Evolutionary conservation across 352 stramenopile genomes (phyloP).

Genomic region (Globisporangium rhizosaccharum): DNA sequence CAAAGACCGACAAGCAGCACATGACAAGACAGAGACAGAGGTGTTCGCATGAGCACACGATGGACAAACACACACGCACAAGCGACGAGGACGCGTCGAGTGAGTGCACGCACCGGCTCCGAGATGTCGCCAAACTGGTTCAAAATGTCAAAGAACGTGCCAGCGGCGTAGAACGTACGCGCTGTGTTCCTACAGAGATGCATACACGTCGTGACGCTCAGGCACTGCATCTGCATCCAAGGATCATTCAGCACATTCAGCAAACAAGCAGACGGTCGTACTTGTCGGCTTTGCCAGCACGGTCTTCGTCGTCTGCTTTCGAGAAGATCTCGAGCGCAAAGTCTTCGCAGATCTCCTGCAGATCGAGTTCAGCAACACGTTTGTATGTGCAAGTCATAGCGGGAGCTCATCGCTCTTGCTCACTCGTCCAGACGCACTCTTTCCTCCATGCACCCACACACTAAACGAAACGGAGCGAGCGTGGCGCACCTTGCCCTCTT

Average conservation of each 20-base stretch:
- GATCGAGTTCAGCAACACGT: neutral
- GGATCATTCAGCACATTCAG: too few species aligned
- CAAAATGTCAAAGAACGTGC: slow-evolving; percentile 96
- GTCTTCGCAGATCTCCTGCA: slow-evolving; percentile 78
- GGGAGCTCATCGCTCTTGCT: too few species aligned
- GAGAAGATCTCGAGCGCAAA: slow-evolving; percentile 92
- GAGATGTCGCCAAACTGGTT: slow-evolving; percentile 91
- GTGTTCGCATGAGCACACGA: neutral
- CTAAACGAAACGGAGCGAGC: neutral
- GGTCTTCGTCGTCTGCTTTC: slow-evolving; percentile 93
- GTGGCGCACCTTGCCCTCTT: slow-evolving; percentile 82
- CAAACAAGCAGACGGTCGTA: slow-evolving; percentile 17
- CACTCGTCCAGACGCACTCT: neutral
- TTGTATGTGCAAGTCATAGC: neutral
- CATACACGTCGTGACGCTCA: too few species aligned
- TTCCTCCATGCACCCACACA: neutral
- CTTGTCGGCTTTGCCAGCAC: slow-evolving; percentile 86
- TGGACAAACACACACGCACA: neutral
- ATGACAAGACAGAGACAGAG: neutral
- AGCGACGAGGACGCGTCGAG: neutral
- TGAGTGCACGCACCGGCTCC: slow-evolving; percentile 47
- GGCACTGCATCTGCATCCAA: too few species aligned
- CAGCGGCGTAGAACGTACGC: slow-evolving; percentile 94
- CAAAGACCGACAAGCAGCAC: neutral
- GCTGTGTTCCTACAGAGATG: slow-evolving; percentile 75